phyloP scores from a whole-genome alignment of 805 yeast species.

The Yarrowia osloensis region DNA sequence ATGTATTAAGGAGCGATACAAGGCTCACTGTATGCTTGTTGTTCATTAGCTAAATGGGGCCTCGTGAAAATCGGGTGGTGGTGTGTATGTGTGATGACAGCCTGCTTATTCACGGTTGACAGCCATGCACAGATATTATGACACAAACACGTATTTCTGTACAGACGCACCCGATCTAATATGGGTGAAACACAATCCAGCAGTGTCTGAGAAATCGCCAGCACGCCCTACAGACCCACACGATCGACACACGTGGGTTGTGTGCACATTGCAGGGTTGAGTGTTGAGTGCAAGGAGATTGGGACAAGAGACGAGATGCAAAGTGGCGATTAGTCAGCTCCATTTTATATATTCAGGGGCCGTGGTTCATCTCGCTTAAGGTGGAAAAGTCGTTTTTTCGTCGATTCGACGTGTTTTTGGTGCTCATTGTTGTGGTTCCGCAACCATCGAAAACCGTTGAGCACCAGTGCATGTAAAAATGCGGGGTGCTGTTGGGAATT shows the following conservation, averaged over 20 bases:
- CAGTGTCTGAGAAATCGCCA: background rate
- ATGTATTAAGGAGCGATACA: background rate
- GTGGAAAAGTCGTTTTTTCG: background rate
- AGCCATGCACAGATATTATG: background rate
- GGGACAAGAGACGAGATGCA: background rate
- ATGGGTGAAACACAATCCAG: background rate
- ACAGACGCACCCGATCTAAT: background rate
- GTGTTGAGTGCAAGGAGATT: background rate
- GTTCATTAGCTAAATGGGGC: background rate
- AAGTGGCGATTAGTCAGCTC: background rate
- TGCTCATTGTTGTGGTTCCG: background rate
- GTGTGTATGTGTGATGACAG: background rate
- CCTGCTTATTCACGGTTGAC: background rate
- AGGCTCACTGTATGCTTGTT: background rate
- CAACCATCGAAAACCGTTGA: background rate
- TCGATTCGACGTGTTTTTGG: background rate
- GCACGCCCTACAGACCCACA: background rate
- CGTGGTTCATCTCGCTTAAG: background rate
- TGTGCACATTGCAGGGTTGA: background rate
- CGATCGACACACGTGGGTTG: conserved; percentile 24
- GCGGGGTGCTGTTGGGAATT: conserved; percentile 17
- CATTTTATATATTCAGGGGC: background rate
- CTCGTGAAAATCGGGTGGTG: background rate
- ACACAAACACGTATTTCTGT: background rate
- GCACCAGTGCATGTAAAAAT: background rate